Conservation (phyloP, 805 yeast genomes). For the Maudiozyma saulgeensis region DNA sequence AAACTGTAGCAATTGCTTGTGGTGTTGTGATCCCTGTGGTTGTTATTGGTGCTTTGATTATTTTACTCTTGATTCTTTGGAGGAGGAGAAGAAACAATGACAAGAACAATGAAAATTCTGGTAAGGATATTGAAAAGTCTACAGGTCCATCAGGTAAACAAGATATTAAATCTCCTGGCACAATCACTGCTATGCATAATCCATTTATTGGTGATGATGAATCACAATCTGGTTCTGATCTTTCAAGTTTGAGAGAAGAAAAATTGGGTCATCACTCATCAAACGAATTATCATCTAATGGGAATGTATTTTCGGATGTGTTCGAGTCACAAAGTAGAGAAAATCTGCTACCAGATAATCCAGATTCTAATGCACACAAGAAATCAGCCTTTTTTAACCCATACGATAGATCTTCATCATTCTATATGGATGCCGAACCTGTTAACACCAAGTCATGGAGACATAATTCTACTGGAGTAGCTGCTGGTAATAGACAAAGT, state of each 20-base stretch:
- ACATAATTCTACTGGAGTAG: conserved; percentile 21
- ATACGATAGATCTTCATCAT: conserved; percentile 24
- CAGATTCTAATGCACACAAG: conserved; percentile 13
- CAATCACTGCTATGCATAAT: conserved; percentile 19
- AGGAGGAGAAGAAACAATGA: conserved; percentile 32
- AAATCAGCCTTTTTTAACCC: conserved; percentile 21
- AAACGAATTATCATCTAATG: conserved; percentile 16
- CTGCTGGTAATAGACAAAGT: conserved; percentile 43
- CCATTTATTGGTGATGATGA: conserved; percentile 26
- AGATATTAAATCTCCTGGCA: conserved; percentile 29
- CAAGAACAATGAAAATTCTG: conserved; percentile 25
- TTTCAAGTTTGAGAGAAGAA: conserved; percentile 30
- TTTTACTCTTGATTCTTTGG: conserved; percentile 51
- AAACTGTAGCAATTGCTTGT: conserved; percentile 73
- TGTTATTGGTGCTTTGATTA: conserved; percentile 37
- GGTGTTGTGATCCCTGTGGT: conserved; percentile 78
- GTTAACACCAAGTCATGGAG: conserved; percentile 52
- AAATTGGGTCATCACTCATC: conserved; percentile 13
- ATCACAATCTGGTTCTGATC: conserved; percentile 41
- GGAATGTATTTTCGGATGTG: conserved; percentile 24
- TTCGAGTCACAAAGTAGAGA: conserved; percentile 34
- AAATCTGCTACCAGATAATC: conserved; percentile 20
- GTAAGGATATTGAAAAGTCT: conserved; percentile 24
- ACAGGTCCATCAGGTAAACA: conserved; percentile 32
- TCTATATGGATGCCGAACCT: conserved; percentile 27